These are phyloP conservation scores for Colletotrichum costaricense DNA, from an alignment of 2,329 filamentous ascomycete species.

Conservation along the genomic window DNA sequence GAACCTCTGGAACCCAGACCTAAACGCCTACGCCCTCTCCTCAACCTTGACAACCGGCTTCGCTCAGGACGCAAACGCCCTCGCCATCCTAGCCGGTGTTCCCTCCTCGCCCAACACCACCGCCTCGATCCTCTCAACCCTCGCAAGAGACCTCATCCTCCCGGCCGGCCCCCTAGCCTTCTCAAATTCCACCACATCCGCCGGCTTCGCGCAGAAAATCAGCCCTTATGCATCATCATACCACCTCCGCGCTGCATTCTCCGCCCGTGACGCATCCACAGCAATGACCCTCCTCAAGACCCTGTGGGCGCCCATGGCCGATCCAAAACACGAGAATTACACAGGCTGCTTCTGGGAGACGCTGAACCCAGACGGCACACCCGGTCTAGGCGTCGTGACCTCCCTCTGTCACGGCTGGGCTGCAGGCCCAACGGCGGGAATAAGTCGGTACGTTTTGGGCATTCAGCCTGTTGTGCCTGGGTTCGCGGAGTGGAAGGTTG, in stretches of 20 bases:
- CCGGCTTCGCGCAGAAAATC: conserved; percentile 38
- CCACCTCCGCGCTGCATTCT: conserved; percentile 44
- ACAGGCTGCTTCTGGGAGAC: conserved; percentile 46
- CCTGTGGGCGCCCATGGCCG: conserved; percentile 44
- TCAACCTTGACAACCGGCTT: conserved; percentile 37
- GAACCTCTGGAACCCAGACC: conserved; percentile 40
- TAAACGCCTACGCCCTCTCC: conserved; percentile 43
- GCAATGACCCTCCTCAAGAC: conserved; percentile 36
- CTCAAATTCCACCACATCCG: conserved; percentile 21
- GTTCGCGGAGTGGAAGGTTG: conserved; percentile 37
- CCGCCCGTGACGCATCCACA: conserved; percentile 18
- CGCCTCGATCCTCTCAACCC: conserved; percentile 34
- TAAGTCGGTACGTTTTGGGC: conserved; percentile 44
- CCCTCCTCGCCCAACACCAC: not conserved
- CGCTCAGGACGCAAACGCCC: conserved; percentile 45
- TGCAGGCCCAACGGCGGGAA: conserved; percentile 46
- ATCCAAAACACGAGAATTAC: conserved; percentile 40
- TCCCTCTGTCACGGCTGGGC: conserved; percentile 49
- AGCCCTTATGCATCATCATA: conserved; percentile 45
- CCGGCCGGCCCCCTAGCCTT: conserved; percentile 39
- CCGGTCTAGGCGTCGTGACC: conserved; percentile 42
- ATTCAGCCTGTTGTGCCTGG: conserved; percentile 38
- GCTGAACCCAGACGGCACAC: conserved; percentile 38
- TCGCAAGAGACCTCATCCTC: conserved; percentile 25
- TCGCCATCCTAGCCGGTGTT: conserved; percentile 46